phyloP scores from a whole-genome alignment of 768 basidiomycete species.

The Phanerochaete carnosa region DNA sequence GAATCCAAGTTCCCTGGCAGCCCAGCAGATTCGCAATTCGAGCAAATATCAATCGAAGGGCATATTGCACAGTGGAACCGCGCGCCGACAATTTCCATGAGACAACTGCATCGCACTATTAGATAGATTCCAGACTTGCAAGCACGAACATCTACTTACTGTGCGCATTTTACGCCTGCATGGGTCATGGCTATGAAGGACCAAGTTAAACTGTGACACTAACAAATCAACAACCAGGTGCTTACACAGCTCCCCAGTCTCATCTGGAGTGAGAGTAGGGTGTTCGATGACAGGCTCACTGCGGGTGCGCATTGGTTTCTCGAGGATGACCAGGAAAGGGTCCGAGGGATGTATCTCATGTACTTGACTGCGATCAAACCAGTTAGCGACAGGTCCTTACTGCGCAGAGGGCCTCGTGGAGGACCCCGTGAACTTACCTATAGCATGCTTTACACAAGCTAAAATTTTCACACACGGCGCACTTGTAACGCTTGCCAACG shows the following conservation, averaged over 20 bases:
- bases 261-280: conserved; percentile 28
- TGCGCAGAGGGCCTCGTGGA: conserved; percentile 83
- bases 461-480: conserved; percentile 81
- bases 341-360: conserved; percentile 74
- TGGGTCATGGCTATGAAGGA: conserved; percentile 61
- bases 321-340: conserved; percentile 80
- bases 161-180: conserved; percentile 79
- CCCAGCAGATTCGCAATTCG: conserved; percentile 84
- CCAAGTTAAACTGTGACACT: neutral
- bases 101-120: conserved; percentile 45
- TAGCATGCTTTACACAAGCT: conserved; percentile 84
- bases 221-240: neutral
- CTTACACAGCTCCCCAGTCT: conserved; percentile 64
- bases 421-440: conserved; percentile 79
- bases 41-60: conserved; percentile 79
- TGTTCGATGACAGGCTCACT: conserved; percentile 35
- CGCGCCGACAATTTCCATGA: conserved; percentile 87
- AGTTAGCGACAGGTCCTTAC: conserved; percentile 71
- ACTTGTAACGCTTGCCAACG: conserved; percentile 66
- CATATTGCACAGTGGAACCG: conserved; percentile 93
- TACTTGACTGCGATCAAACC: conserved; percentile 53
- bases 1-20: conserved; percentile 81
- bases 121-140: neutral
- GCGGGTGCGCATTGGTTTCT: conserved; percentile 41
- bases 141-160: conserved; percentile 48